These are phyloP conservation scores for Quercus bicolor DNA, from an alignment of 306 rosid genomes.

Conservation along the genomic window DNA sequence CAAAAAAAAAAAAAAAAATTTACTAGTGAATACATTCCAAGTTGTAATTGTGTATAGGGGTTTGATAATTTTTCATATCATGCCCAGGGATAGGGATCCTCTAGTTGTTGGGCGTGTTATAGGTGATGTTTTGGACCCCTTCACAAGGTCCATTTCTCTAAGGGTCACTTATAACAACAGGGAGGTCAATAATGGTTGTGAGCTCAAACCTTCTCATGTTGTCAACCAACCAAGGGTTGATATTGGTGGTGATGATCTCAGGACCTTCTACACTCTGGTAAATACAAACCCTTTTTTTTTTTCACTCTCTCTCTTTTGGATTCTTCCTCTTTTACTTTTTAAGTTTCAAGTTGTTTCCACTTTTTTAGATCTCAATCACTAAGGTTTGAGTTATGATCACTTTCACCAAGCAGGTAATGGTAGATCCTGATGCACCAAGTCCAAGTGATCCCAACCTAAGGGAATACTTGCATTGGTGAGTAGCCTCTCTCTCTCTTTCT, in stretches of 20 bases:
- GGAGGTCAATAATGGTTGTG: conserved; percentile 57
- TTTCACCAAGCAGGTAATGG: conserved; percentile 41
- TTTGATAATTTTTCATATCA: not conserved
- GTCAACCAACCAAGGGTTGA: conserved; percentile 46
- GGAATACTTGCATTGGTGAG: conserved; percentile 62
- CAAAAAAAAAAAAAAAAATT: too few species aligned
- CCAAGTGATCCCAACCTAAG: conserved; percentile 57
- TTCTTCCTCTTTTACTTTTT: not conserved
- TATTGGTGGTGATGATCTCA: conserved; percentile 50
- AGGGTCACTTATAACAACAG: conserved; percentile 24
- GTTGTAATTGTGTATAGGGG: not conserved
- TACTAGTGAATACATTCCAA: not conserved
- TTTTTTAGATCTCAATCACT: not conserved
- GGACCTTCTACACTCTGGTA: conserved; percentile 62
- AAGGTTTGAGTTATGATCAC: not conserved
- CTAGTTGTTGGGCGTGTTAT: conserved; percentile 49
- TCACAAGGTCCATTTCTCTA: conserved; percentile 37
- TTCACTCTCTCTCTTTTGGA: not conserved
- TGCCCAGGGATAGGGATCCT: conserved; percentile 52
- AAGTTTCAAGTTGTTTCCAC: not conserved
- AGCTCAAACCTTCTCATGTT: conserved; percentile 53
- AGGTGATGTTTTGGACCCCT: conserved; percentile 53
- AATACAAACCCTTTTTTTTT: not conserved
- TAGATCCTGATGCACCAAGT: conserved; percentile 68
- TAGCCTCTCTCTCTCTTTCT: not conserved